Evolutionary conservation across 371 early-diverging fungal species (phyloP).

Genomic region (Umbelopsis sp.): DNA sequence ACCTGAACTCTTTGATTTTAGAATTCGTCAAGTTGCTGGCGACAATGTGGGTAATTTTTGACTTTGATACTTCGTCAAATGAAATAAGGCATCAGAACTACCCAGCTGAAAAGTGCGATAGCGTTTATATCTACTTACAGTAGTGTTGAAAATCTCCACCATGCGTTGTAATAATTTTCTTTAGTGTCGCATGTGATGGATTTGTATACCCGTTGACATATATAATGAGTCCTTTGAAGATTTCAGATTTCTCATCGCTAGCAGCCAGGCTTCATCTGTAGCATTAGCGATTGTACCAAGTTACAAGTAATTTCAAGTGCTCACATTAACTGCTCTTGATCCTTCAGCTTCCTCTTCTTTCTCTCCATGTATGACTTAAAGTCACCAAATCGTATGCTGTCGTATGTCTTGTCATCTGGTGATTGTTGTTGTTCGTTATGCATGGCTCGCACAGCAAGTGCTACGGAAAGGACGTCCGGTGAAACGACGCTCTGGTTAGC

Average conservation of each 20-base stretch:
- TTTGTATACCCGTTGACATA: slow-evolving; percentile 74
- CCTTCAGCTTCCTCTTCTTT: slow-evolving; percentile 64
- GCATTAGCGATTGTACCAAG: slow-evolving; percentile 20
- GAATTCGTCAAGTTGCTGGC: slow-evolving; percentile 69
- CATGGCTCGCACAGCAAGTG: neutral
- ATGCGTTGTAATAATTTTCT: slow-evolving; percentile 57
- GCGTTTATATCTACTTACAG: slow-evolving; percentile 28
- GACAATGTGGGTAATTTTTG: slow-evolving; percentile 68
- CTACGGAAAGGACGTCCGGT: neutral
- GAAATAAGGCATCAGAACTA: neutral
- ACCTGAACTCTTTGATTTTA: slow-evolving; percentile 70
- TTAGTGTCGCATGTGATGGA: slow-evolving; percentile 61
- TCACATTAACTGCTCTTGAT: slow-evolving; percentile 59
- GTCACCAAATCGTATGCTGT: slow-evolving; percentile 63
- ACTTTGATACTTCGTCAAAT: slow-evolving; percentile 50
- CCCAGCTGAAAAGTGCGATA: neutral
- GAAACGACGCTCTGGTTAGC: neutral
- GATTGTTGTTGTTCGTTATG: slow-evolving; percentile 8
- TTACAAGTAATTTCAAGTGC: neutral
- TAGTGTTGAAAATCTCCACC: slow-evolving; percentile 69
- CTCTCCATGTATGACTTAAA: slow-evolving; percentile 64
- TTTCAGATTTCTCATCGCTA: slow-evolving; percentile 38
- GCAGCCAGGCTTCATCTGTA: slow-evolving; percentile 23
- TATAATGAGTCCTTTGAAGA: slow-evolving; percentile 63
- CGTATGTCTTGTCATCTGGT: slow-evolving; percentile 47